A percentile compares a stretch with the other conserved stretches of the same genome.
Conservation (phyloP, 129 eudicot genomes). For the Artemisia annua region DNA sequence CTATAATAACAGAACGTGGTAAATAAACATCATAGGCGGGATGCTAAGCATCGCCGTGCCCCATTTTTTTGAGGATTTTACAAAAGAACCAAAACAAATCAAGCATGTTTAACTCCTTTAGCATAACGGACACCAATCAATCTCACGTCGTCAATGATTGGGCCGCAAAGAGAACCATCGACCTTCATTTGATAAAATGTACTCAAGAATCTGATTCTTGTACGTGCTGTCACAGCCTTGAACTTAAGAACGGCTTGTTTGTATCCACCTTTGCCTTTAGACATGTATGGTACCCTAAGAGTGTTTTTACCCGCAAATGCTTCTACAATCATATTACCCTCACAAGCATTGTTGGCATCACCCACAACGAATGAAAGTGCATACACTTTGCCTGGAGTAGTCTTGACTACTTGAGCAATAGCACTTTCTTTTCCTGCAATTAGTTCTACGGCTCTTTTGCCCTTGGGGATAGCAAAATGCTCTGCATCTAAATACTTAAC, state of each 20-base stretch:
- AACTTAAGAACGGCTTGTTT: constrained; percentile 54
- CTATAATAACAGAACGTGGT: constrained; percentile 36
- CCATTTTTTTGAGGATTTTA: constrained; percentile 6
- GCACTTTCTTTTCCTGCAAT: constrained; percentile 90
- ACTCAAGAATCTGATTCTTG: constrained; percentile 66
- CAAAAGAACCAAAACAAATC: constrained; percentile 20
- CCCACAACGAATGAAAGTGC: constrained; percentile 72
- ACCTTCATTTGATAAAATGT: constrained; percentile 70
- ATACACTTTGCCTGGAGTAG: constrained; percentile 57
- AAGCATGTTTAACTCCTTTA: constrained; percentile 30
- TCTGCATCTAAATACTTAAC: constrained; percentile 75
- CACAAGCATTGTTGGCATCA: constrained; percentile 74
- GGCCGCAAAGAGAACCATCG: constrained; percentile 86
- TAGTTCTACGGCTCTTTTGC: constrained; percentile 79
- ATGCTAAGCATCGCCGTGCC: constrained; percentile 21
- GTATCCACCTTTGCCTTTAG: constrained; percentile 54
- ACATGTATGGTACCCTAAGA: constrained; percentile 51
- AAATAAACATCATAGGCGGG: constrained; percentile 34
- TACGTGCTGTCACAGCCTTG: constrained; percentile 44
- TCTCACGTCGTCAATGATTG: constrained; percentile 74
- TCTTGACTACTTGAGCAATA: constrained; percentile 70
- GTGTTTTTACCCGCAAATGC: constrained; percentile 63
- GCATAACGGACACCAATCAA: constrained; percentile 52
- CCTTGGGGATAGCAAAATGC: constrained; percentile 79
- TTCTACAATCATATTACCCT: constrained; percentile 75